Evolutionary conservation across 148 eudicot species (phyloP).

Genomic region (Rhododendron williamsianum): DNA sequence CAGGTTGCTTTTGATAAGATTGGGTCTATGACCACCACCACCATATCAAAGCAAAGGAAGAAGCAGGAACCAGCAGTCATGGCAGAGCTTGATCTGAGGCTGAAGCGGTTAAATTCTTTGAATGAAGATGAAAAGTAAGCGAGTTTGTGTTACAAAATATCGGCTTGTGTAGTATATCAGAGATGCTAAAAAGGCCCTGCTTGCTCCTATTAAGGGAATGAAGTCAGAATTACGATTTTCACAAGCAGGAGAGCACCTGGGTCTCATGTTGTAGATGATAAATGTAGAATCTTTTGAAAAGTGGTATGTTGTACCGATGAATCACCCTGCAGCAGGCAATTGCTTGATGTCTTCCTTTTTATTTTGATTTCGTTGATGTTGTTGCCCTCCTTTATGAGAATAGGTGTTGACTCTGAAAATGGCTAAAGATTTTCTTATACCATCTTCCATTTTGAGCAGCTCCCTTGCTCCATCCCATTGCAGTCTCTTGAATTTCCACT

Average conservation of each 20-base stretch:
- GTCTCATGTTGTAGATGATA: background rate
- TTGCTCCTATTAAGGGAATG: background rate
- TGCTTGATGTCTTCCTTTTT: background rate
- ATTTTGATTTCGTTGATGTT: background rate
- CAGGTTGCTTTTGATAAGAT: constrained; percentile 94
- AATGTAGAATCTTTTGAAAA: background rate
- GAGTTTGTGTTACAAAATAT: background rate
- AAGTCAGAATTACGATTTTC: background rate
- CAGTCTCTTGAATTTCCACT: background rate
- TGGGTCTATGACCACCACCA: constrained; percentile 70
- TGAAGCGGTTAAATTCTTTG: constrained; percentile 58
- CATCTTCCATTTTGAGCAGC: background rate
- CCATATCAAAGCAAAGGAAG: constrained; percentile 75
- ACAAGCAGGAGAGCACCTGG: background rate
- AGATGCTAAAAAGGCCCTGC: background rate
- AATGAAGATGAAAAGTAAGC: constrained; percentile 22
- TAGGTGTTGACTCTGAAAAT: background rate
- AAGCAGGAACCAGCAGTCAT: constrained; percentile 92
- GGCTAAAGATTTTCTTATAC: background rate
- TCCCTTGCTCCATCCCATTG: background rate
- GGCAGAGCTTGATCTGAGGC: constrained; percentile 83
- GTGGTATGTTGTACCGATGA: background rate
- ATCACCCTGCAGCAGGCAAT: background rate
- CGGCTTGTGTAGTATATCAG: background rate
- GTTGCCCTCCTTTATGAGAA: background rate